phyloP scores from a whole-genome alignment of 73 alveolate species.

The Tetrahymena malaccensis region DNA sequence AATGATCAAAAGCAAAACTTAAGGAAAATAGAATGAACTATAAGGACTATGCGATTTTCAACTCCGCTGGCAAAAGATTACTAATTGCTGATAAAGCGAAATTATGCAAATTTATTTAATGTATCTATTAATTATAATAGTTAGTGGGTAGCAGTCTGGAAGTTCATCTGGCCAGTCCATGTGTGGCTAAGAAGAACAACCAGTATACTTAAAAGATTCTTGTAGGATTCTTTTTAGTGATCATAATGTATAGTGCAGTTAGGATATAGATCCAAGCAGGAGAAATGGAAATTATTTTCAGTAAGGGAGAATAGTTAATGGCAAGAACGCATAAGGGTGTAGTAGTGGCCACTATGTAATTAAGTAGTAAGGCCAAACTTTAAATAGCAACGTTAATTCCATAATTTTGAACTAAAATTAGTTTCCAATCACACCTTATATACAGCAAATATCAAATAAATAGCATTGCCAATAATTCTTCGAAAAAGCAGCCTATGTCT shows the following conservation, averaged over 20 bases:
- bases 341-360: background rate
- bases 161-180: background rate
- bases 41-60: background rate
- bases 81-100: background rate
- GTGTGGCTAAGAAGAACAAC: background rate
- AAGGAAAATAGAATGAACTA: no score
- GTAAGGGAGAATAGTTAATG: background rate
- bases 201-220: background rate
- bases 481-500: background rate
- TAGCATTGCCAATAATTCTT: background rate
- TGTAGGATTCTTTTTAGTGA: background rate
- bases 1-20: background rate
- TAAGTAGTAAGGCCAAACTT: background rate
- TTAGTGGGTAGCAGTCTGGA: background rate
- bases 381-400: background rate
- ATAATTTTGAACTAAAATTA: background rate
- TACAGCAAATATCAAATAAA: background rate
- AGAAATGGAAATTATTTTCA: background rate
- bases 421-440: background rate
- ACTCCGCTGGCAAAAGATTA: background rate
- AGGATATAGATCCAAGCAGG: background rate
- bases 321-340: background rate
- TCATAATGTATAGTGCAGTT: background rate
- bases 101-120: background rate
- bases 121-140: background rate